Base-by-base conservation (phyloP, 352 stramenopile species). In the Globisporangium polare region DNA sequence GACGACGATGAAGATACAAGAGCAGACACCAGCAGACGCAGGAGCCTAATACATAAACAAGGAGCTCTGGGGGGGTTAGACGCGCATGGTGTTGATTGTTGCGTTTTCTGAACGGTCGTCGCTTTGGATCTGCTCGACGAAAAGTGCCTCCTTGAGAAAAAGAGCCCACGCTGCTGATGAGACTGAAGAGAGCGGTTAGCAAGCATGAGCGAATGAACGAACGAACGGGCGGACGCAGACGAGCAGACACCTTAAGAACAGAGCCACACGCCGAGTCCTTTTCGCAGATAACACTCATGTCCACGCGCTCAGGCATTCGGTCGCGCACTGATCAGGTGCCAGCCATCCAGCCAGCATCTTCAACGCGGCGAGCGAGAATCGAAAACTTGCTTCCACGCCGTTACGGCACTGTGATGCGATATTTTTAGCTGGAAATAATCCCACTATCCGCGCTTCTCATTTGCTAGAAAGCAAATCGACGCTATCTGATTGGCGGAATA, bases 21-120 rank as follows among this genome's bases (percentile, higher is more conserved):
- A 27, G 1, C 27, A 37, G 49, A 55, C 26, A 41, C 31, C 18
- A 57, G 37, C 58, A 49, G n/a, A n/a, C n/a, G 58, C 31, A 47
- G 43, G 5, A 39, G 33, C 47, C 22, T 47, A 47, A 49, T 50
- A 35, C 53, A 49, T 13, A 37, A 37, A 22, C 49, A 27, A 20
- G 6, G 35, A 54, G 49, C 53, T 50, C 53, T 26, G 35, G 22
- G 39, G 22, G 39, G 17, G 37, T 22, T 24, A 50, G 26, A 27
- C 20, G 39, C 37, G 3, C 27, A 31, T 22, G 24, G 20, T 50
- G 35, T 49, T 53, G 24, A 24, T 24, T 24, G 18, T n/a, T 35
- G 15, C 24, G n/a, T 31, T 37, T 35, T 35, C n/a, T 29, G 29
- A 35, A 13, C 24, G 29, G 22, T 24, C 12, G 22, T 12, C 10